A percentile compares a stretch with the other conserved stretches of the same genome.
These are phyloP conservation scores for Rhodotorula sp. DNA, from an alignment of 1,284 basidiomycete genomes.

Conservation along the genomic window DNA sequence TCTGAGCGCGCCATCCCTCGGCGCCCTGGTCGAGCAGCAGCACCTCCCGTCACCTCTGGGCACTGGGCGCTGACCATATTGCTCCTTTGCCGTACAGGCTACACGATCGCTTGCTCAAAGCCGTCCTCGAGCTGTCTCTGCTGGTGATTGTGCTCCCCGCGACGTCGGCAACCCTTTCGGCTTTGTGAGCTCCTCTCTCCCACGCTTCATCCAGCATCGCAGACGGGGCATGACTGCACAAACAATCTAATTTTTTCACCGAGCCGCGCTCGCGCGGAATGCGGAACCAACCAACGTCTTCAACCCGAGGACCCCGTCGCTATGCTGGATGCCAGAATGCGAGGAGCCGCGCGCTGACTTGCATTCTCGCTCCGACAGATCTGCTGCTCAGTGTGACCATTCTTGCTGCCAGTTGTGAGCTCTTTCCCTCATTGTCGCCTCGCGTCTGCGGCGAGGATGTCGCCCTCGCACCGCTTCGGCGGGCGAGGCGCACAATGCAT, in stretches of 20 bases:
- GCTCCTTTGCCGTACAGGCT: not conserved
- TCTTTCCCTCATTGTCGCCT: not conserved
- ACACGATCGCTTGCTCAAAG: no score
- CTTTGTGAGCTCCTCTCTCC: not conserved
- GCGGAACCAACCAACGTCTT: constrained; percentile 20
- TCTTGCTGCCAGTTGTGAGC: not conserved
- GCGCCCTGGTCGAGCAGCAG: not conserved
- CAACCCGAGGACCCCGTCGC: constrained; percentile 25
- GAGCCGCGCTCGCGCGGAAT: constrained; percentile 12
- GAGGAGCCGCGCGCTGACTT: not conserved
- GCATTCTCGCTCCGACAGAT: not conserved
- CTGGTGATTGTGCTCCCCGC: no score
- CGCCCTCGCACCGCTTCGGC: not conserved
- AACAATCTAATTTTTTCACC: constrained; percentile 16
- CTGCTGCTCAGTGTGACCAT: not conserved
- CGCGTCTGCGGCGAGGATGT: constrained; percentile 3
- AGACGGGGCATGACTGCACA: constrained; percentile 18
- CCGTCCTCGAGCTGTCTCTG: no score
- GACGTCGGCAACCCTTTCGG: not conserved
- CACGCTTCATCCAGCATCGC: not conserved
- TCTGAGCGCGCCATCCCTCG: not conserved
- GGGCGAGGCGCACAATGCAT: constrained; percentile 12
- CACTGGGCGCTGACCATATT: not conserved
- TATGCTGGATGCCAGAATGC: no score
- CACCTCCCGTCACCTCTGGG: not conserved